Evolutionary conservation across 768 basidiomycete genomes (phyloP), one percentile per base, ranked within the genome.

Genomic region (Agaricus bisporus): DNA sequence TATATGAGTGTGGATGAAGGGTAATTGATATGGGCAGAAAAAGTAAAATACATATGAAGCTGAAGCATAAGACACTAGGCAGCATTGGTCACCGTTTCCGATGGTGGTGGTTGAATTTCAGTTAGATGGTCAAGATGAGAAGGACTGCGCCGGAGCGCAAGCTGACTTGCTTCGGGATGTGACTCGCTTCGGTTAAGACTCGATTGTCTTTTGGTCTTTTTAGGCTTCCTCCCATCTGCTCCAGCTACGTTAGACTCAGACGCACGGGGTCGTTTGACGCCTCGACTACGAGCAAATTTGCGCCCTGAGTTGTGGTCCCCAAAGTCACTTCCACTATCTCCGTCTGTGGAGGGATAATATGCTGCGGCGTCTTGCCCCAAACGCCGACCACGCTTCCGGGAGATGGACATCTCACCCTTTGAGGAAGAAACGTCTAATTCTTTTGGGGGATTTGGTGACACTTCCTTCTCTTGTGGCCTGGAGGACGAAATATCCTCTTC

Each of bases 251-350:
- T 47, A 18, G 62, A 58, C 26, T 71, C 70, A 44, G 66, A 63
- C 15, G 67, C 64, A 28, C 70, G 64, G 6, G 63, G 63, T 39
- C 74, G 64, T 59, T 77, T 76, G 36, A 72, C 49, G 29, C 70
- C 70, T 5, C 67, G 66, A 51, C 60, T 65, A 14, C 60, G 60
- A 6, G 59, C 49, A 32, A 58, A 57, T 47, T 59, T 64, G 1
- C 57, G 58, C 32, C 26, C 12, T 12, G 53, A 12, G 14, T 58
- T 60, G 10, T 61, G 64, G 8, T 66, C 68, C 9, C 64, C 67
- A 20, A 56, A 61, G 32, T 66, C 64, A 20, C 66, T 65, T 8
- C 64, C 65, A 11, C 48, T 60, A 17, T 61, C 68, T 2, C 63
- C 62, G 1, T 63, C 63, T 3, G 59, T 63, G 1, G 58, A 62